These are phyloP conservation scores for Choanephora cucurbitarum DNA, from an alignment of 371 early-diverging fungal genomes.

Conservation along the genomic window DNA sequence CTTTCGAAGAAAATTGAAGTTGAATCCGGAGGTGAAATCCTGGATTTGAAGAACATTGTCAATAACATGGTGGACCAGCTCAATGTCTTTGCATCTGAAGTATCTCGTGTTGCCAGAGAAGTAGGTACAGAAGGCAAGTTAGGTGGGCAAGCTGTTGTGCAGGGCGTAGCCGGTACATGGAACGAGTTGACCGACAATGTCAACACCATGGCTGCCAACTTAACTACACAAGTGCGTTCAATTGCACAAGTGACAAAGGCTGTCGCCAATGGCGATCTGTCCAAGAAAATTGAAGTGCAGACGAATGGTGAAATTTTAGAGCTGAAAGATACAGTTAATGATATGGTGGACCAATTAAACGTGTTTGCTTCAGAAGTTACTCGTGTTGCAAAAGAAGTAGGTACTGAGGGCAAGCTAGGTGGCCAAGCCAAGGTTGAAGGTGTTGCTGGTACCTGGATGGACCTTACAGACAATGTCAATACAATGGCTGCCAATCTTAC, in stretches of 20 bases:
- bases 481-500: slow-evolving; percentile 44
- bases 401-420: slow-evolving; percentile 30
- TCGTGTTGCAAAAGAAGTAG: slow-evolving; percentile 26
- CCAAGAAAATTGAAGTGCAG: slow-evolving; percentile 41
- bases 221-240: slow-evolving; percentile 59
- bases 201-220: slow-evolving; percentile 63
- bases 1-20: slow-evolving; percentile 46
- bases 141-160: slow-evolving; percentile 60
- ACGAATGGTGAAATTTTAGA: slow-evolving; percentile 26
- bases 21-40: slow-evolving; percentile 44
- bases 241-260: slow-evolving; percentile 63
- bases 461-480: slow-evolving; percentile 62
- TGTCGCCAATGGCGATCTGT: slow-evolving; percentile 54
- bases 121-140: slow-evolving; percentile 63
- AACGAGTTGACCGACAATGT: slow-evolving; percentile 64
- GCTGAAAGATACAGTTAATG: slow-evolving; percentile 22
- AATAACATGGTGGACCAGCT: slow-evolving; percentile 63
- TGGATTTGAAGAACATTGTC: slow-evolving; percentile 45
- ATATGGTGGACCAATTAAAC: slow-evolving; percentile 26
- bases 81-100: slow-evolving; percentile 53
- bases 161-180: slow-evolving; percentile 64
- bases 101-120: slow-evolving; percentile 55
- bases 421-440: slow-evolving; percentile 46
- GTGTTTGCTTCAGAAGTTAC: slow-evolving; percentile 26
- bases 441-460: slow-evolving; percentile 63